Percentiles rank a stretch among this genome's conserved stretches.
phyloP scores from a whole-genome alignment of 306 rosid genomes.

The cucumber (Cucumis sativus) region DNA sequence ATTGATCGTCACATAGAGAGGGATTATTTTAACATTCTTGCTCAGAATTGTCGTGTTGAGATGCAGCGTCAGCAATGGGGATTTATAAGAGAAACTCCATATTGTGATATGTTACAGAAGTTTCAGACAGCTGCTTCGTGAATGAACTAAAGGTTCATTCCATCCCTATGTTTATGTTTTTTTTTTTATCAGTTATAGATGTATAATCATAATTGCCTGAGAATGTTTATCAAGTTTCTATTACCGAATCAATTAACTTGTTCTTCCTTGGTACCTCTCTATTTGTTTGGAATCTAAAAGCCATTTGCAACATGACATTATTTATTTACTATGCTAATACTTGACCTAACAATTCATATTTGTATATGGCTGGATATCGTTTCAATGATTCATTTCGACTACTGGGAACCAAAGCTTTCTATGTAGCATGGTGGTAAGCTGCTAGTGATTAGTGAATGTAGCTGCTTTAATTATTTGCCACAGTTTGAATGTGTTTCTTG shows the following conservation, averaged over 20 bases:
- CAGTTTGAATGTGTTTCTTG: not conserved
- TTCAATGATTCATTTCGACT: not conserved
- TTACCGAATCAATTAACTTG: not conserved
- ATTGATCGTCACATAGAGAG: constrained; percentile 61
- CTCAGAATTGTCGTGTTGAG: constrained; percentile 76
- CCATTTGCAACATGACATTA: not conserved
- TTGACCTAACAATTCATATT: not conserved
- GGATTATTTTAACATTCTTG: constrained; percentile 56
- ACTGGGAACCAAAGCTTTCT: not conserved
- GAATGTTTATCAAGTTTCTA: not conserved
- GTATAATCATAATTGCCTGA: not conserved
- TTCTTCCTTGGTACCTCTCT: not conserved
- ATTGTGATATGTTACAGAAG: constrained; percentile 64
- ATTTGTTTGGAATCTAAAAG: not conserved
- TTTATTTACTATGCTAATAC: not conserved
- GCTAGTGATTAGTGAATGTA: not conserved
- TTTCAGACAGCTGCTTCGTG: constrained; percentile 35
- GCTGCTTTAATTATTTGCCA: not conserved
- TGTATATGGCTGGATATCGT: not conserved
- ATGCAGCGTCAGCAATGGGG: constrained; percentile 93
- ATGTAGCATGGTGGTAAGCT: not conserved
- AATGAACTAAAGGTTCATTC: constrained; percentile 24
- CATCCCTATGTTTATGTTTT: constrained; percentile 10
- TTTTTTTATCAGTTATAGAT: not conserved
- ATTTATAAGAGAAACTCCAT: constrained; percentile 64